Evolutionary conservation across 176 grass and related monocot genomes (phyloP), one percentile per base, ranked within the genome.

Genomic region (Aegilops longissima): DNA sequence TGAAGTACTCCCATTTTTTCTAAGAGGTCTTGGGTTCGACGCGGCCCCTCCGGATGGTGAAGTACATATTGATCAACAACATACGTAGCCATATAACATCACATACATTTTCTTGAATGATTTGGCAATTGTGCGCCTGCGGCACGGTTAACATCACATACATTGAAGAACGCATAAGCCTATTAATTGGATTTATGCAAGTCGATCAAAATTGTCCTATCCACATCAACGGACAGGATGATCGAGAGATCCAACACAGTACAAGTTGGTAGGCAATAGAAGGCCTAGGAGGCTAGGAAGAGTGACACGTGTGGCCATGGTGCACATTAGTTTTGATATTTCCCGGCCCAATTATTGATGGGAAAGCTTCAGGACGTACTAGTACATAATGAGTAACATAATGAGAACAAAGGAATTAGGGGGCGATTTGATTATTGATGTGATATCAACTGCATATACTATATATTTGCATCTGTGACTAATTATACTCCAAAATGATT

Each of bases 341-440:
- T 76, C 2, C 6, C 54, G 6, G 54, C n/a, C 24, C 73, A 54
- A 76, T 54, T 76, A 76, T 76, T 76, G 73, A 76, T 54, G 73
- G 16, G 45, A 76, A 73, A 45, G 45, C 2, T 76, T 54, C 73
- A 33, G 45, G 14, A 17, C 40, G 2, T 44, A 44, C 42, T 47
- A 39, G 12, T 39, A 74, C 6, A 44, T 73, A 14, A 42, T 56
- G 13, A 49, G 12, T 74, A 75, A 75, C 72, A 75, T 75, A 75
- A 51, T 33, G 13, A 17, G 47, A 76, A 54, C 73, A 76, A 76
- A 54, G 25, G 42, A 52, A 17, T 76, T 76, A 54, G 16, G 0
- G 45, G 45, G 0, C 2, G 73, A 76, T 76, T 54, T 76, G 45
- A 76, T 76, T 76, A 75, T 9, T 76, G 73, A 76, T 76, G 73